A percentile compares a stretch with the other conserved stretches of the same genome.
Evolutionary conservation across 805 yeast species (phyloP).

Genomic region (Diddensiella caesifluorescens): DNA sequence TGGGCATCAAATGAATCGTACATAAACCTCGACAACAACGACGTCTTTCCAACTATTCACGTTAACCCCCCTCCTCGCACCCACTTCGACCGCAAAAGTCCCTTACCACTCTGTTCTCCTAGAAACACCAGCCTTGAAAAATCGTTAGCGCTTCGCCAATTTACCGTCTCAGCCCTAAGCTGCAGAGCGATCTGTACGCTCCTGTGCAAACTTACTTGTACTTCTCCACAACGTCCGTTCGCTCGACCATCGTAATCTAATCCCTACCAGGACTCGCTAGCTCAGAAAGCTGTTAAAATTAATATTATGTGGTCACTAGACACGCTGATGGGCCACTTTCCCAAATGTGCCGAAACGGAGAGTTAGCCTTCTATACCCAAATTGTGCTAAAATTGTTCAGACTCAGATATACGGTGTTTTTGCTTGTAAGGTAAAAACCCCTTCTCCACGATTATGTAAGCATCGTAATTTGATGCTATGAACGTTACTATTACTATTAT

Average conservation of each 20-base stretch:
- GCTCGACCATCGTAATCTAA: slow-evolving; percentile 18
- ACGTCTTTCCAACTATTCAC: slow-evolving; percentile 78
- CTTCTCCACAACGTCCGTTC: slow-evolving; percentile 32
- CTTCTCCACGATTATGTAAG: too few relatives aligned
- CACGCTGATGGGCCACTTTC: too few relatives aligned
- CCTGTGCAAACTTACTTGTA: slow-evolving; percentile 39
- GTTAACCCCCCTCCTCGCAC: neutral
- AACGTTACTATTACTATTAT: too few relatives aligned
- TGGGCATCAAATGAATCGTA: slow-evolving; percentile 95
- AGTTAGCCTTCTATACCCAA: too few relatives aligned
- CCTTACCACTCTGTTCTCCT: slow-evolving; percentile 87
- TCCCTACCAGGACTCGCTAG: too few relatives aligned
- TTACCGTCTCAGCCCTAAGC: neutral
- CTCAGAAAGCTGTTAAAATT: too few relatives aligned
- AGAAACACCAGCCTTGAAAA: slow-evolving; percentile 73
- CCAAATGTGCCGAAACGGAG: too few relatives aligned
- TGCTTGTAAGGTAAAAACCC: too few relatives aligned
- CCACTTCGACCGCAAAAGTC: neutral
- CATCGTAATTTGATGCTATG: too few relatives aligned
- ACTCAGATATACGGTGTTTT: too few relatives aligned
- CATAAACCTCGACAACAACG: slow-evolving; percentile 95
- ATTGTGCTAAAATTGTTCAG: too few relatives aligned
- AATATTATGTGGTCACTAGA: too few relatives aligned
- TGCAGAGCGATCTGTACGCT: neutral
- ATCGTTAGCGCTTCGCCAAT: neutral